These are phyloP conservation scores for Phytophthora meadii DNA, from an alignment of 352 stramenopile genomes.

Conservation along the genomic window DNA sequence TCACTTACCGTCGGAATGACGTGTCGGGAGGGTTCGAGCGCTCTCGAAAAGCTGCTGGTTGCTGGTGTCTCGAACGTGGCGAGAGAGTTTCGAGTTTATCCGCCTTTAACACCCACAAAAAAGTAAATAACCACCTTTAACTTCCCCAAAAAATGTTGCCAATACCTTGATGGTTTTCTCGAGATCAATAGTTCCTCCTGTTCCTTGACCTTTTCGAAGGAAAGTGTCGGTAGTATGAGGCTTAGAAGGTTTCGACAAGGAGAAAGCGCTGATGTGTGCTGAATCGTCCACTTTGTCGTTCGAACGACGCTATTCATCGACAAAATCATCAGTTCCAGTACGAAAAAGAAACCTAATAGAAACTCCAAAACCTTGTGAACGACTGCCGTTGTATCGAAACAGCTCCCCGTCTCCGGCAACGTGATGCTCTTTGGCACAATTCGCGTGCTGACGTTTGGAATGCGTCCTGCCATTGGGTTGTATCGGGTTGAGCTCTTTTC, in stretches of 20 bases:
- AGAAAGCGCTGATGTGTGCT: constrained; percentile 88
- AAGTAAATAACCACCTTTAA: background rate
- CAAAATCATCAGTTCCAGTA: background rate
- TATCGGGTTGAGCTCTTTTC: constrained; percentile 37
- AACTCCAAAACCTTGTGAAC: constrained; percentile 49
- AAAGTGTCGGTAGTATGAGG: constrained; percentile 89
- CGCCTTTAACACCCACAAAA: constrained; percentile 13
- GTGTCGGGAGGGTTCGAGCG: constrained; percentile 94
- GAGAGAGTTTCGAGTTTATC: constrained; percentile 54
- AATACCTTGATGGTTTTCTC: constrained; percentile 55
- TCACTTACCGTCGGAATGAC: constrained; percentile 67
- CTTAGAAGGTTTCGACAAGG: constrained; percentile 88
- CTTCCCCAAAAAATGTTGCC: background rate
- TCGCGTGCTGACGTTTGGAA: constrained; percentile 84
- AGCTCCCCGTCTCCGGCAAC: constrained; percentile 92
- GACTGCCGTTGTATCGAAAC: constrained; percentile 93
- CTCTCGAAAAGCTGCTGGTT: constrained; percentile 90
- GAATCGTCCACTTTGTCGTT: constrained; percentile 78
- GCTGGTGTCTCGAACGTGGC: constrained; percentile 54
- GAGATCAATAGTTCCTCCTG: constrained; percentile 81
- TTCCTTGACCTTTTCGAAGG: constrained; percentile 91
- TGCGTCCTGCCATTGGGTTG: constrained; percentile 58
- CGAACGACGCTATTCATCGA: constrained; percentile 55
- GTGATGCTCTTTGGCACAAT: constrained; percentile 81
- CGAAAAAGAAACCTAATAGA: too few species aligned